Evolutionary conservation across 202 grass and related monocot genomes (phyloP), one percentile per base, ranked within the genome.

Genomic region (Schoenoplectus tabernaemontani): DNA sequence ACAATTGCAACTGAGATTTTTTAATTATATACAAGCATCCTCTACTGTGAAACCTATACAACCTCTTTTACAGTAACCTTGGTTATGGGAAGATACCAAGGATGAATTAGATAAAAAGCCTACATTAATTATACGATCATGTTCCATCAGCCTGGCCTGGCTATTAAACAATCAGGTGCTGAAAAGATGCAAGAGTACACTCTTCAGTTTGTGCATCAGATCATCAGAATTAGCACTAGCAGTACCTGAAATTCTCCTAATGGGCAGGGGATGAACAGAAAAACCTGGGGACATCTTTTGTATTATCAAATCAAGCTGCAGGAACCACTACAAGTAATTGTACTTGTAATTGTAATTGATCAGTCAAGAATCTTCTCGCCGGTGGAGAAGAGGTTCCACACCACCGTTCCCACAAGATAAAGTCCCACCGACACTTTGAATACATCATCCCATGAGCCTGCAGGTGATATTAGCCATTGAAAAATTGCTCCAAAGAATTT

Each of bases 391-490:
- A 95, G 64, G 75, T 98, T 98, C 91, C 96, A 95, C 32, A 95
- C 87, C 74, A 95, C 69, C 73, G 96, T 98, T 63, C 96, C 91
- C 30, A 87, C 81, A 81, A 95, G 88, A 81, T 95, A 95, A 34
- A 98, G 96, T 58, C 64, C 76, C 5, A 98, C 91, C 0, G 96
- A 95, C 41, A 95, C 74, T 87, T 95, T 87, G 13, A 98, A 95
- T 39, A 98, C 96, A 51, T 95, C 88, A 83, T 98, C 91, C 96
- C 96, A 98, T 38, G 95, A 98, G 64, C 95, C 95, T 98, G 86
- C 77, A 64, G 61, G 85, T 79, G 23, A 46, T 30, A 26, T 61
- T 28, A 36, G 1, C 15, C 51, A 42, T 59, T 51, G 24, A 33
- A 20, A 39, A 60, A 57, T 58, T 33, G 43, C 36, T 42, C 74